These are phyloP conservation scores for Alternaria angustiovoidea DNA, from an alignment of 2,329 filamentous ascomycete species.

Conservation along the genomic window DNA sequence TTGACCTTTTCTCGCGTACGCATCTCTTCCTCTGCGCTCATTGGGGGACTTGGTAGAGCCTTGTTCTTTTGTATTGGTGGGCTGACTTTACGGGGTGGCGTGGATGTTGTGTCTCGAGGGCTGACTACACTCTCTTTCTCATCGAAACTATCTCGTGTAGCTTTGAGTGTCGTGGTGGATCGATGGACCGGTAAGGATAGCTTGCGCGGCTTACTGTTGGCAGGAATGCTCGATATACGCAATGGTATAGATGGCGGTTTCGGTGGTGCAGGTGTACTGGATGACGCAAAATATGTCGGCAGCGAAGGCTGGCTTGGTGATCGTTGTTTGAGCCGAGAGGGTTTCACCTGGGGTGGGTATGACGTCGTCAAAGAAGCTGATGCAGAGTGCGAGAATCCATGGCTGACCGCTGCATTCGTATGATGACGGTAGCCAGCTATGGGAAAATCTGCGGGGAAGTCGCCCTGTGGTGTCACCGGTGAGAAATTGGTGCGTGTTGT, in stretches of 20 bases:
- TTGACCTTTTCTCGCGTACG: slow-evolving; percentile 26
- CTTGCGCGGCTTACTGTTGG: slow-evolving; percentile 44
- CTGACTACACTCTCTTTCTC: slow-evolving; percentile 27
- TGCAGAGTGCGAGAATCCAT: slow-evolving; percentile 27
- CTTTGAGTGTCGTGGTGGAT: slow-evolving; percentile 22
- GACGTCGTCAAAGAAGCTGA: slow-evolving; percentile 30
- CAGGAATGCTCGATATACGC: slow-evolving; percentile 46
- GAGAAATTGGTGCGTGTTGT: slow-evolving; percentile 44
- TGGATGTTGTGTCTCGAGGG: slow-evolving; percentile 11
- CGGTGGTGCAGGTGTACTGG: slow-evolving; percentile 12
- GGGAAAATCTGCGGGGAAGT: slow-evolving; percentile 24
- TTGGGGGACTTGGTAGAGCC: slow-evolving; percentile 40
- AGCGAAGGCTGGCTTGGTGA: slow-evolving; percentile 33
- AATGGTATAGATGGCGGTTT: slow-evolving; percentile 43
- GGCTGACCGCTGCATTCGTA: neutral
- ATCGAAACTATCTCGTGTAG: slow-evolving; percentile 6
- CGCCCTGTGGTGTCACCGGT: slow-evolving; percentile 20
- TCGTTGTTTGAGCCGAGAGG: slow-evolving; percentile 21
- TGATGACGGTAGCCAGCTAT: slow-evolving; percentile 25
- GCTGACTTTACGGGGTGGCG: slow-evolving; percentile 22
- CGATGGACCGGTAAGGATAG: slow-evolving; percentile 38
- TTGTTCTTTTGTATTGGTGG: slow-evolving; percentile 44
- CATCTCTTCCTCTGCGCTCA: slow-evolving; percentile 24
- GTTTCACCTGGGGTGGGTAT: slow-evolving; percentile 7
- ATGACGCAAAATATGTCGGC: slow-evolving; percentile 24